Evolutionary conservation across 108 stramenopile species (phyloP).

Genomic region (Seminavis robusta): DNA sequence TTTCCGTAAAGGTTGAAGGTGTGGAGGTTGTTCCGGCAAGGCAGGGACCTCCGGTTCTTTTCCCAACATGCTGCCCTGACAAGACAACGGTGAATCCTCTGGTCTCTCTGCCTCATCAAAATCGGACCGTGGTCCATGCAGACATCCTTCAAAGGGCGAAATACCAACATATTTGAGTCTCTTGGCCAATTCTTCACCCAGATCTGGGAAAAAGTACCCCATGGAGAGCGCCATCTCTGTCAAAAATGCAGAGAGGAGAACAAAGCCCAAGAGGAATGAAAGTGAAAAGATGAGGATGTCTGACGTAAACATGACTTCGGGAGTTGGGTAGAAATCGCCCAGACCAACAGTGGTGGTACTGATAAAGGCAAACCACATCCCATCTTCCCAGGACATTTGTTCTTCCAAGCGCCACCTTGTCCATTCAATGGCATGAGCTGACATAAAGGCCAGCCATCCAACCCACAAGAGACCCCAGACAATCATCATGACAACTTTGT

Average conservation of each 20-base stretch:
- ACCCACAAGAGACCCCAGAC: slow-evolving; percentile 36
- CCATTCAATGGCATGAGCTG: slow-evolving; percentile 1
- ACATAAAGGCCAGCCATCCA: slow-evolving; percentile 28
- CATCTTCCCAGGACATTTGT: slow-evolving; percentile 7
- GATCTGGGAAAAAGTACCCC: too few species aligned
- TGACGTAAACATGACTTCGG: slow-evolving; percentile 30
- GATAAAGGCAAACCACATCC: slow-evolving; percentile 46
- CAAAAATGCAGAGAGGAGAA: slow-evolving; percentile 37
- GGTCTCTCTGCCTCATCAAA: too few species aligned
- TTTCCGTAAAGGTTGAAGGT: too few species aligned
- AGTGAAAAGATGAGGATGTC: slow-evolving; percentile 26
- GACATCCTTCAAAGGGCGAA: too few species aligned
- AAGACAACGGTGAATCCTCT: too few species aligned
- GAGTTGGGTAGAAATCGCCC: slow-evolving; percentile 50
- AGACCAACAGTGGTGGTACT: slow-evolving; percentile 31
- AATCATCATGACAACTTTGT: slow-evolving; percentile 5
- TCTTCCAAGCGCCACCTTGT: slow-evolving; percentile 7
- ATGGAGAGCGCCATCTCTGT: slow-evolving; percentile 21
- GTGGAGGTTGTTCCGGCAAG: too few species aligned
- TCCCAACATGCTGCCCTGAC: too few species aligned
- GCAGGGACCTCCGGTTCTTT: too few species aligned
- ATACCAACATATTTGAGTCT: too few species aligned
- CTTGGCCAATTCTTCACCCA: too few species aligned
- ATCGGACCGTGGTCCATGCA: too few species aligned
- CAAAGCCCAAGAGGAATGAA: slow-evolving; percentile 34